These are phyloP conservation scores for Colletotrichum spinosum DNA, from an alignment of 2,329 filamentous ascomycete genomes.

Conservation along the genomic window DNA sequence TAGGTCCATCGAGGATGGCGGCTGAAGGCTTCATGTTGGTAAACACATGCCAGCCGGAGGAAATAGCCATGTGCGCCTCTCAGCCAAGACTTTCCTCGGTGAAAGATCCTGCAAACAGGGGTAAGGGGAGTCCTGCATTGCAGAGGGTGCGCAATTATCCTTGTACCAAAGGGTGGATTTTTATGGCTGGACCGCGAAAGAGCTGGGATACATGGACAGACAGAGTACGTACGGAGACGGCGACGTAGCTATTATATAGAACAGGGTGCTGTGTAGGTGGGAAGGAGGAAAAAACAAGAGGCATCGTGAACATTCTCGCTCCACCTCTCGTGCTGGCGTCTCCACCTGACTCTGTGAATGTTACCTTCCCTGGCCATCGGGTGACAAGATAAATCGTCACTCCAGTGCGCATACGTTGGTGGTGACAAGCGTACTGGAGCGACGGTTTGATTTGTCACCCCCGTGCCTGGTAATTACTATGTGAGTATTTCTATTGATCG, in stretches of 20 bases:
- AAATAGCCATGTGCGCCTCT: too few species aligned
- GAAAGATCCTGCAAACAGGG: neutral
- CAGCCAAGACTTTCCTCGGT: neutral
- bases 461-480: too few species aligned
- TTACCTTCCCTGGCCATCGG: too few species aligned
- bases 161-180: slow-evolving; percentile 12
- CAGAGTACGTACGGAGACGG: too few species aligned
- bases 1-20: too few species aligned
- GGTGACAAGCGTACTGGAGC: slow-evolving; percentile 20
- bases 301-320: slow-evolving; percentile 36
- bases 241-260: neutral
- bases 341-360: slow-evolving; percentile 13
- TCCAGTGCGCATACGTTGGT: slow-evolving; percentile 8
- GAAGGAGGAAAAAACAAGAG: slow-evolving; percentile 26
- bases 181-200: neutral
- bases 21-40: too few species aligned
- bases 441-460: neutral
- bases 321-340: slow-evolving; percentile 29
- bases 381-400: too few species aligned
- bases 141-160: slow-evolving; percentile 23
- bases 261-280: neutral
- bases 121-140: slow-evolving; percentile 1
- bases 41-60: too few species aligned
- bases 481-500: too few species aligned
- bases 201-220: too few species aligned